Evolutionary conservation across 129 eudicot genomes (phyloP), one percentile per base, ranked within the genome.

Genomic region (Kitagawia praeruptora): DNA sequence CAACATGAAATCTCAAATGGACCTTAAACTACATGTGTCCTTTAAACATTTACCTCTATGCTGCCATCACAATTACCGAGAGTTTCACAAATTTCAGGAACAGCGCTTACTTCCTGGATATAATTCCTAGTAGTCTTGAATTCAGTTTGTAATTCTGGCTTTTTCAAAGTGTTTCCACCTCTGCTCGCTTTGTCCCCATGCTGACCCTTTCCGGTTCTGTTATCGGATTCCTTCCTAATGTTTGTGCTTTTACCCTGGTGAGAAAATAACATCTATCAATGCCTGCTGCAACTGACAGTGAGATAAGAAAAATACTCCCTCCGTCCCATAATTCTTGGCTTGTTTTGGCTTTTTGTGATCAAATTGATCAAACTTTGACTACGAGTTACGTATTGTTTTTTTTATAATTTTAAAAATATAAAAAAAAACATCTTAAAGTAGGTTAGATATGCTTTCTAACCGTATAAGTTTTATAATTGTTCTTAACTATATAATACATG

Each of bases 181-280:
- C 78, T 87, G 74, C 48, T 81, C 69, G 47, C 80, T 28, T 53
- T 78, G 83, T 74, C 85, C 75, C 45, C 37, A 38, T 74, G 53
- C 37, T 77, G 82, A 21, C 31, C 73, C 49, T 75, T 87, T 56
- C 71, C 84, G 40, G 76, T 41, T 77, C 80, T 81, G 72, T 74
- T 61, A 9, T 76, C 72, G 74, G 83, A 77, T 73, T 83, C 85
- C 82, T 85, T 94, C 76, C 80, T 77, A 74, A 70, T 81, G 34
- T 63, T 82, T 69, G 77, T 83, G 81, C 80, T 82, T 46, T 58
- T 85, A 77, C 75, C 88, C 96, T 94, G 84, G 56, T 74, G 70
- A 70, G 87, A 27, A 72, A 13, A 69, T 45, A 70, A 74, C 58
- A 41, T 6, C 18, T 64, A 76, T 83, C 58, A 85, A 74, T 81